Conservation (phyloP, 495 filamentous ascomycete genomes). For the Choiromyces venosus region DNA sequence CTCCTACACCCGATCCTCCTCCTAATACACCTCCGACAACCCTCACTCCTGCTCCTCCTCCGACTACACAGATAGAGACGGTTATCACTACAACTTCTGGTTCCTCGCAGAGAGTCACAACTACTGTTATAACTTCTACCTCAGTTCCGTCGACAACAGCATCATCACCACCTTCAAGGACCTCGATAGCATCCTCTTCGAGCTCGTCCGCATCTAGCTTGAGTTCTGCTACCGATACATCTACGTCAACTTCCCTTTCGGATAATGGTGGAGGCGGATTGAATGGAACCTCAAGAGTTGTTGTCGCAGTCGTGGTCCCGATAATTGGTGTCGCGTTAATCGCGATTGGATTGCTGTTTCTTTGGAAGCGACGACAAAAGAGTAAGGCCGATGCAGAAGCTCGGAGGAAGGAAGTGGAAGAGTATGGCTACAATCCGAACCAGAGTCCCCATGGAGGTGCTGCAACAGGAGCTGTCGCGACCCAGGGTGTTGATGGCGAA, state of each 20-base stretch:
- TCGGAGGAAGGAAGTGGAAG: constrained; percentile 88
- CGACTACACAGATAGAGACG: constrained; percentile 25
- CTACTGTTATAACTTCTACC: constrained; percentile 12
- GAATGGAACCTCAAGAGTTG: constrained; percentile 63
- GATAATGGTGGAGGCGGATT: constrained; percentile 47
- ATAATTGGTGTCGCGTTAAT: constrained; percentile 83
- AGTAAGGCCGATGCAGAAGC: constrained; percentile 80
- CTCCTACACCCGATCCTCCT: constrained; percentile 34
- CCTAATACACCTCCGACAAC: constrained; percentile 22
- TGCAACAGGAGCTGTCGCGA: constrained; percentile 48
- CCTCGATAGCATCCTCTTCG: background rate
- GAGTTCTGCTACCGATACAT: constrained; percentile 7
- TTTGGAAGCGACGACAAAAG: constrained; percentile 82
- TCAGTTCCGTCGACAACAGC: background rate
- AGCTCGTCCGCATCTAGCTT: background rate
- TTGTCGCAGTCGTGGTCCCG: constrained; percentile 88
- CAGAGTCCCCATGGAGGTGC: constrained; percentile 76
- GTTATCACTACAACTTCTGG: constrained; percentile 8
- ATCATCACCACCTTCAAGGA: background rate
- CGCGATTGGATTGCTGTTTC: constrained; percentile 65
- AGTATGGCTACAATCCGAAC: constrained; percentile 95
- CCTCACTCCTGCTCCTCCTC: constrained; percentile 31
- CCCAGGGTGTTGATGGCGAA: constrained; percentile 44
- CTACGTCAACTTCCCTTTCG: constrained; percentile 14
- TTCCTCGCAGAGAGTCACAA: constrained; percentile 5